phyloP scores from a whole-genome alignment of 352 stramenopile species.

The Peronospora belbahrii region DNA sequence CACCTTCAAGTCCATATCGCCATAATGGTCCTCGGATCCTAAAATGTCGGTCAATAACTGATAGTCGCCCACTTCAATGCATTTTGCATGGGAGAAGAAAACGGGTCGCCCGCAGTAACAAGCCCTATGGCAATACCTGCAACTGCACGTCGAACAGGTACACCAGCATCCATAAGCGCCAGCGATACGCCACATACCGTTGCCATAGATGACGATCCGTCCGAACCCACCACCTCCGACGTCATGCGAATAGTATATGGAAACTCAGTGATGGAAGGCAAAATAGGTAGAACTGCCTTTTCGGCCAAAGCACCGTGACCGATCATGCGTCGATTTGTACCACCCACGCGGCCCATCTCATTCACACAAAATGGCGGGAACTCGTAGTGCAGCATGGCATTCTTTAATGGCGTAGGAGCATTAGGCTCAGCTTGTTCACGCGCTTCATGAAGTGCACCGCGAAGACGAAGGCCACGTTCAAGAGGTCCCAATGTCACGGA shows the following conservation, averaged over 20 bases:
- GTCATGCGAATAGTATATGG: slow-evolving; percentile 96
- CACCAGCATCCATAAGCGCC: slow-evolving; percentile 94
- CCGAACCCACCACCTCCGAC: slow-evolving; percentile 92
- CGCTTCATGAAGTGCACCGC: slow-evolving; percentile 45
- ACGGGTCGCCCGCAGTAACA: slow-evolving; percentile 63
- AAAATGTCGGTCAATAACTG: slow-evolving; percentile 95
- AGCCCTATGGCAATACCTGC: slow-evolving; percentile 94
- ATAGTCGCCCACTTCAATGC: slow-evolving; percentile 58
- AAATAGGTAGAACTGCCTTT: slow-evolving; percentile 89
- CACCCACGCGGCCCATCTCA: slow-evolving; percentile 85
- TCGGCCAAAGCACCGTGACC: slow-evolving; percentile 96
- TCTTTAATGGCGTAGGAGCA: slow-evolving; percentile 36
- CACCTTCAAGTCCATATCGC: slow-evolving; percentile 99
- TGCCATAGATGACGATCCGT: slow-evolving; percentile 93
- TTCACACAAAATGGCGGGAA: slow-evolving; percentile 97
- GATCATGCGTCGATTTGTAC: slow-evolving; percentile 90
- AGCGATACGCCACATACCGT: slow-evolving; percentile 95
- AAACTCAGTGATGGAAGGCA: slow-evolving; percentile 90
- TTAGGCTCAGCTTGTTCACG: slow-evolving; percentile 30
- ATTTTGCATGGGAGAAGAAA: slow-evolving; percentile 37
- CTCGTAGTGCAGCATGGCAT: slow-evolving; percentile 97
- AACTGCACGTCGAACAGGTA: slow-evolving; percentile 90
- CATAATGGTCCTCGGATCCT: slow-evolving; percentile 95
- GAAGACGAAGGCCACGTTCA: slow-evolving; percentile 64
- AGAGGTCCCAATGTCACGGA: slow-evolving; percentile 84